Conservation (phyloP, 371 early-diverging fungal genomes). For the Mortierella sp. region DNA sequence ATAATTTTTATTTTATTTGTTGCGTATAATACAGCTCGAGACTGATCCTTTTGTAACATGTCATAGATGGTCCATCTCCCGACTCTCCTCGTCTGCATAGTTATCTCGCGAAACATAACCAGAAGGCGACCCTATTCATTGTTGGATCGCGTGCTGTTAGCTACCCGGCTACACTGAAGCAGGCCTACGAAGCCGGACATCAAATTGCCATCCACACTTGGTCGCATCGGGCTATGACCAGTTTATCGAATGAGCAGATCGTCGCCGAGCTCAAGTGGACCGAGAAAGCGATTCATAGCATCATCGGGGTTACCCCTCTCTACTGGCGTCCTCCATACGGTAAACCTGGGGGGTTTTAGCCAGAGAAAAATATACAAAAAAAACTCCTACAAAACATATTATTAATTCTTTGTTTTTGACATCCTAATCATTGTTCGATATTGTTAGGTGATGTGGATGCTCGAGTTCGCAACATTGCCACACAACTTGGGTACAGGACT, state of each 20-base stretch:
- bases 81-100: slow-evolving; percentile 60
- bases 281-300: slow-evolving; percentile 68
- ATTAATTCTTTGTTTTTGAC: not conserved
- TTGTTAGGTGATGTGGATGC: slow-evolving; percentile 69
- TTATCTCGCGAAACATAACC: slow-evolving; percentile 56
- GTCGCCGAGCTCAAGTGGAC: slow-evolving; percentile 79
- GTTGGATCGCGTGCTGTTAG: slow-evolving; percentile 64
- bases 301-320: slow-evolving; percentile 63
- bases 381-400: too few species aligned
- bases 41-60: not conserved
- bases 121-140: slow-evolving; percentile 73
- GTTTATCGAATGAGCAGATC: slow-evolving; percentile 70
- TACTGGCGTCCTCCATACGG: slow-evolving; percentile 71
- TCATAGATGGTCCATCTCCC: slow-evolving; percentile 36
- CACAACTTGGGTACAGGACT: slow-evolving; percentile 60
- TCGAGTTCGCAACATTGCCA: slow-evolving; percentile 73
- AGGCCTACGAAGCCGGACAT: slow-evolving; percentile 49
- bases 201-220: slow-evolving; percentile 55
- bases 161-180: slow-evolving; percentile 60
- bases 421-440: slow-evolving; percentile 1
- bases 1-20: not conserved
- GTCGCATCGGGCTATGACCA: slow-evolving; percentile 72
- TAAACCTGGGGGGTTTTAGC: not conserved
- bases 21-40: not conserved
- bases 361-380: too few species aligned